A percentile compares a stretch with the other conserved stretches of the same genome.
phyloP scores from a whole-genome alignment of 2,329 filamentous ascomycete genomes.

The Ceratocystis papillata region DNA sequence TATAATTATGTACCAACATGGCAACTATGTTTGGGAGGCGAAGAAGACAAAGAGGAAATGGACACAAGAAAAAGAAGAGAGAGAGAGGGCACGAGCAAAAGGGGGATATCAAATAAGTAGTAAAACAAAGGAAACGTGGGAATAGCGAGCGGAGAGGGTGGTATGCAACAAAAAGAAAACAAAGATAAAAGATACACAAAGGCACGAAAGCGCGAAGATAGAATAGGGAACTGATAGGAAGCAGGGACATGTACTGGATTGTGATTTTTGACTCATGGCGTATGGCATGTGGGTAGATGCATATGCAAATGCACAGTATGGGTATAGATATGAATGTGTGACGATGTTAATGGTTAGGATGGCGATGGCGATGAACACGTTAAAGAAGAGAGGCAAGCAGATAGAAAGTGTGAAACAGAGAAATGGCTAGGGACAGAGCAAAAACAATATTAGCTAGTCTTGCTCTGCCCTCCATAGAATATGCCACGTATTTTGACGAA shows the following conservation, averaged over 20 bases:
- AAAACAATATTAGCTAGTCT: no score
- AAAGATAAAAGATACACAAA: no score
- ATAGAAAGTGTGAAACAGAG: slow-evolving; percentile 4
- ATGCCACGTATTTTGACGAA: not conserved
- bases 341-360: not conserved
- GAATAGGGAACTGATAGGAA: no score
- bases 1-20: not conserved
- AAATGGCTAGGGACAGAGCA: not conserved
- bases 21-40: not conserved
- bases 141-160: no score
- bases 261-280: no score
- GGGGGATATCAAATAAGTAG: not conserved
- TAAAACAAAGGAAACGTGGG: not conserved
- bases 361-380: not conserved
- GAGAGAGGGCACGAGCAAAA: not conserved
- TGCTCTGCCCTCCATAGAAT: no score
- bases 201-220: no score
- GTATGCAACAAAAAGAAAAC: no score
- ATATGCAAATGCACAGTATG: not conserved
- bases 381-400: not conserved
- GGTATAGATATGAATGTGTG: not conserved
- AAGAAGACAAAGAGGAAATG: not conserved
- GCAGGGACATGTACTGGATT: no score
- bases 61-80: not conserved
- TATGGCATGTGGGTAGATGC: not conserved